Conservation (phyloP, 805 yeast species). For the Metschnikowia reukaufii region DNA sequence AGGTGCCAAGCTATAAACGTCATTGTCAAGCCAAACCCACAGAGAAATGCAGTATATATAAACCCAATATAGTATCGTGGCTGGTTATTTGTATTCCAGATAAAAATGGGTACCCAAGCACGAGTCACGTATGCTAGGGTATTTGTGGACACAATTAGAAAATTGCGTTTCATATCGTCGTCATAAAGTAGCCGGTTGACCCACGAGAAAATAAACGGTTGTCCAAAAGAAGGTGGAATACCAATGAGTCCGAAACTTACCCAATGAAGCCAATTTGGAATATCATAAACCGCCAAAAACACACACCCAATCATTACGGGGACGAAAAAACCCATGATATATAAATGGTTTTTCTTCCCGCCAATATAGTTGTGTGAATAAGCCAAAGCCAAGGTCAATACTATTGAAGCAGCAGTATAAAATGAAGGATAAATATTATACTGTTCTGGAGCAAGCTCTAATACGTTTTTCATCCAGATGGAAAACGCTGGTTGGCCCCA, state of each 20-base stretch:
- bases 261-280: constrained; percentile 52
- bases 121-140: constrained; percentile 40
- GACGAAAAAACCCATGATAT: constrained; percentile 39
- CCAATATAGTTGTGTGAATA: constrained; percentile 38
- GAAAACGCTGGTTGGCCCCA: constrained; percentile 42
- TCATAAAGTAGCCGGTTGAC: constrained; percentile 46
- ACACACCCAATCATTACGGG: constrained; percentile 43
- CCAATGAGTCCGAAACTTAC: constrained; percentile 48
- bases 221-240: constrained; percentile 51
- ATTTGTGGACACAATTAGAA: constrained; percentile 40
- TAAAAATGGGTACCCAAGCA: constrained; percentile 41
- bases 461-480: constrained; percentile 45
- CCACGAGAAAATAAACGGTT: constrained; percentile 59
- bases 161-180: constrained; percentile 36
- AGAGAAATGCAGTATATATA: constrained; percentile 33
- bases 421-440: constrained; percentile 46
- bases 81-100: constrained; percentile 37
- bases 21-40: constrained; percentile 30
- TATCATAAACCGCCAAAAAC: constrained; percentile 47
- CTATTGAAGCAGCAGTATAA: constrained; percentile 40
- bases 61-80: constrained; percentile 37
- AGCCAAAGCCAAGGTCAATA: constrained; percentile 32
- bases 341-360: constrained; percentile 35
- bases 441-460: constrained; percentile 29
- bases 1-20: constrained; percentile 29